Evolutionary conservation across 768 basidiomycete species (phyloP).

Genomic region (Calocera viscosa): DNA sequence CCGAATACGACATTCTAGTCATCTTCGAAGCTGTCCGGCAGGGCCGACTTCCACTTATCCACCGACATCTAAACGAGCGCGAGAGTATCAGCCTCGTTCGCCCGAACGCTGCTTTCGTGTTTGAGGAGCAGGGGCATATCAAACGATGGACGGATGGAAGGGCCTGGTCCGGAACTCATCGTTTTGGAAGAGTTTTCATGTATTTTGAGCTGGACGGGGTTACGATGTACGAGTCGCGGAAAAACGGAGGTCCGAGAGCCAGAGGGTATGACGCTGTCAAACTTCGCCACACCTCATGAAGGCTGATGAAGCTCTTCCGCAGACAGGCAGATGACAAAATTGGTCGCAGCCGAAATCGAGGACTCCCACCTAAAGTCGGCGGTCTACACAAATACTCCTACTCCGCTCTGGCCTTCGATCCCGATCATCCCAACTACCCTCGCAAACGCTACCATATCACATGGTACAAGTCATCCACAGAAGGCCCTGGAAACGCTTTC

Average conservation of each 20-base stretch:
- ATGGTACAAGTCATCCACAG: background rate
- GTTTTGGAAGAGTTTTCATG: background rate
- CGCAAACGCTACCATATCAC: constrained; percentile 4
- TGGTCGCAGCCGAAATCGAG: constrained; percentile 3
- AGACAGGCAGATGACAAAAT: background rate
- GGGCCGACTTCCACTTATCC: constrained; percentile 2
- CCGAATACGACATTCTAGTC: constrained; percentile 3
- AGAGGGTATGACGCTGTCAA: background rate
- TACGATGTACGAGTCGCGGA: constrained; percentile 2
- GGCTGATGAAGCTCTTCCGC: background rate
- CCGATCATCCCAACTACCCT: constrained; percentile 1
- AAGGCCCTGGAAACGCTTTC: background rate
- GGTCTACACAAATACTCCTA: constrained; percentile 4
- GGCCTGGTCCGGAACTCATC: constrained; percentile 5
- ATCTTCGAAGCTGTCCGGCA: constrained; percentile 7
- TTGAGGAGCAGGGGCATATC: constrained; percentile 1
- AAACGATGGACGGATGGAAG: constrained; percentile 3
- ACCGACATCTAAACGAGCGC: constrained; percentile 1
- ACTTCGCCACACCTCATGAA: background rate
- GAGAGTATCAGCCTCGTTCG: constrained; percentile 1
- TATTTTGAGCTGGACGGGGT: constrained; percentile 5
- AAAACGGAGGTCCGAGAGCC: background rate
- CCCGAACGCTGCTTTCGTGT: background rate
- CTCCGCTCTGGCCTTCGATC: constrained; percentile 4
- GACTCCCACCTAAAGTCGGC: constrained; percentile 2